Evolutionary conservation across 805 yeast species (phyloP), one percentile per base, ranked within the genome.

Genomic region (Lipomyces lipofer): DNA sequence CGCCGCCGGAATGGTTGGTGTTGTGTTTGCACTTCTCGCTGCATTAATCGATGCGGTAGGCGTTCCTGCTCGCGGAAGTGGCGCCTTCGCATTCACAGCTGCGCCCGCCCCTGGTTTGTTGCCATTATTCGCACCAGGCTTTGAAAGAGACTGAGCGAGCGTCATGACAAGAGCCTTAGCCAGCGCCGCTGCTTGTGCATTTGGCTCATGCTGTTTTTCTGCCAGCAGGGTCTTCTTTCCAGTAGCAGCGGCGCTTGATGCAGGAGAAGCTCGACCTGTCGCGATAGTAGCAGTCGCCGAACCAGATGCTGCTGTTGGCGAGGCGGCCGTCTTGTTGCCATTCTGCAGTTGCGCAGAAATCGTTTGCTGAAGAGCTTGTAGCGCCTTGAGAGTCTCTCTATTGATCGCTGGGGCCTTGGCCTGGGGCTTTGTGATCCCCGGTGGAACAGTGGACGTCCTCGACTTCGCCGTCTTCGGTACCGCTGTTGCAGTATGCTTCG

Each of bases 291-390:
- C 48, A 13, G 35, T 13, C 17, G 48, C 19, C n/a, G 54, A 17
- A 30, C 28, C 25, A 12, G 44, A 17, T 2, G 48, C 47, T 6
- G 52, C 47, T 3, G 55, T 29, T 21, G 35, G 42, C 15, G 33
- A 35, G 8, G 38, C 30, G n/a, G 49, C 33, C 24, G 27, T 39
- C 3, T 40, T 43, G 13, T 52, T 56, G 10, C 51, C 53, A 21
- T 86, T 88, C 65, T 87, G 88, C 29, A 95, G 86, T 53, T 91
- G 78, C 12, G 83, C 79, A 64, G 88, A 85, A 22, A 92, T 74
- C 67, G 91, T 96, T 64, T 88, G 90, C 71, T 92, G 97, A 52
- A 92, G 72, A 63, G 88, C 86, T 1, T 87, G 81, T 67, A 92
- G 76, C 4, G 96, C 85, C 64, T 86, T 81, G 73, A 82, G 78